A percentile compares a stretch with the other conserved stretches of the same genome.
Evolutionary conservation across 305 asterid species (phyloP).

Genomic region (Rubia peregrina): DNA sequence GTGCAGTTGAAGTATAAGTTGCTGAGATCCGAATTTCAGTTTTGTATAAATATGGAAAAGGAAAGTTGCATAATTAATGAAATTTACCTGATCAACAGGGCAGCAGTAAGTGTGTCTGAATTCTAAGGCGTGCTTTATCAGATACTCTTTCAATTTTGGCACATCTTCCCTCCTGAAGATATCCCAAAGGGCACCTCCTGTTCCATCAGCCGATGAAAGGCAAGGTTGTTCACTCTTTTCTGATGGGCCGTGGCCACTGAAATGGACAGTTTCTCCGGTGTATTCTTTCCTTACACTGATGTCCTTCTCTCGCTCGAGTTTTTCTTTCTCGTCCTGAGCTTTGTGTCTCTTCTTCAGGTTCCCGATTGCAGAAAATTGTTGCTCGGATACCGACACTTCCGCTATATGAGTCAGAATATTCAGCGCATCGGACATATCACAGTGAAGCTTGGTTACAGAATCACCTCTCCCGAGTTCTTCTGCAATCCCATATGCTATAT

Average conservation of each 20-base stretch:
- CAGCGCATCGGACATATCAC: constrained; percentile 96
- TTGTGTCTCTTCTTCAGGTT: constrained; percentile 55
- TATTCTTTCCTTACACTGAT: not conserved
- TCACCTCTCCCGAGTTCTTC: constrained; percentile 94
- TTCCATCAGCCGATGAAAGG: constrained; percentile 22
- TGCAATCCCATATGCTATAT: constrained; percentile 68
- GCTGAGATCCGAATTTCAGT: not conserved
- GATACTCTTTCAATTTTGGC: constrained; percentile 56
- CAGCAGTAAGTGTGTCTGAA: constrained; percentile 73
- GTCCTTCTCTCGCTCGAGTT: constrained; percentile 13
- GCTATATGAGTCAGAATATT: constrained; percentile 81
- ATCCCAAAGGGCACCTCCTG: constrained; percentile 83
- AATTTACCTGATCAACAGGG: constrained; percentile 58
- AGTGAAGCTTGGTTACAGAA: constrained; percentile 93
- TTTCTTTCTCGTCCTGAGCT: constrained; percentile 60
- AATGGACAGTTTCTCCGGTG: not conserved
- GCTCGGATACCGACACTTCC: constrained; percentile 41
- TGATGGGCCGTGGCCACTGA: not conserved
- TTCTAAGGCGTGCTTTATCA: constrained; percentile 52
- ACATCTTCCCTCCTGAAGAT: constrained; percentile 86
- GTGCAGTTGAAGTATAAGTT: constrained; percentile 4
- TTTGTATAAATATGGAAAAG: not conserved
- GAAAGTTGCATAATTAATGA: not conserved
- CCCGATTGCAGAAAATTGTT: constrained; percentile 48
- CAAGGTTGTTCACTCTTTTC: constrained; percentile 1